Conservation (phyloP, 1,139 yeast species). For the Yarrowia galli region DNA sequence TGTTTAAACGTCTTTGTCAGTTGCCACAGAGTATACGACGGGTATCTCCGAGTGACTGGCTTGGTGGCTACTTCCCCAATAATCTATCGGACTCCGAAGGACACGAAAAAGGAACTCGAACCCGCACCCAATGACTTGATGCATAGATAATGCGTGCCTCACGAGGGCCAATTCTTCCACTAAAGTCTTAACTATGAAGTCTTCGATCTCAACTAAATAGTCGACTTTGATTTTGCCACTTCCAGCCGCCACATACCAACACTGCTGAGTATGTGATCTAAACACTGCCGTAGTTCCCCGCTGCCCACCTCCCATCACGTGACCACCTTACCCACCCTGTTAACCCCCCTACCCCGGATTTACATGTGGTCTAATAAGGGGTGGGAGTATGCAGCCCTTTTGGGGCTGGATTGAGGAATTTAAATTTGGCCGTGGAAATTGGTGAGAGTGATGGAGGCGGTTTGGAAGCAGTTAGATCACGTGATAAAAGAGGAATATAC, state of each 20-base stretch:
- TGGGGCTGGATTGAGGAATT: conserved; percentile 7
- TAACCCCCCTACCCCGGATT: not conserved
- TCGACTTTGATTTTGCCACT: not conserved
- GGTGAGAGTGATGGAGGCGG: not conserved
- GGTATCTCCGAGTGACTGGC: too few relatives aligned
- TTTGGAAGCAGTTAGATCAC: too few relatives aligned
- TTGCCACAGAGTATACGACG: not conserved
- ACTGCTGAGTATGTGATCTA: too few relatives aligned
- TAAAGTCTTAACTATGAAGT: too few relatives aligned
- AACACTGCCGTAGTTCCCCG: too few relatives aligned
- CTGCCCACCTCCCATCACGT: not conserved
- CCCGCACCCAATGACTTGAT: not conserved
- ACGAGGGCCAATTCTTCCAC: not conserved
- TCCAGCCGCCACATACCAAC: not conserved
- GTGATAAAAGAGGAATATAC: too few relatives aligned
- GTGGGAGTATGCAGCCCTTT: too few relatives aligned
- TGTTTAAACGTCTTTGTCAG: not conserved
- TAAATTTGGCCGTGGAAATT: not conserved
- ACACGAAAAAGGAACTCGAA: not conserved
- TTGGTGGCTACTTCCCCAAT: too few relatives aligned
- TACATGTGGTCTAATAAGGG: not conserved
- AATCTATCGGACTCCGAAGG: not conserved
- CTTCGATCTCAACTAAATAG: not conserved
- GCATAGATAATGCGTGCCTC: conserved; percentile 9
- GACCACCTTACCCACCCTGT: too few relatives aligned